These are phyloP conservation scores for Termitomyces titanicus DNA, from an alignment of 768 basidiomycete species.

Conservation along the genomic window DNA sequence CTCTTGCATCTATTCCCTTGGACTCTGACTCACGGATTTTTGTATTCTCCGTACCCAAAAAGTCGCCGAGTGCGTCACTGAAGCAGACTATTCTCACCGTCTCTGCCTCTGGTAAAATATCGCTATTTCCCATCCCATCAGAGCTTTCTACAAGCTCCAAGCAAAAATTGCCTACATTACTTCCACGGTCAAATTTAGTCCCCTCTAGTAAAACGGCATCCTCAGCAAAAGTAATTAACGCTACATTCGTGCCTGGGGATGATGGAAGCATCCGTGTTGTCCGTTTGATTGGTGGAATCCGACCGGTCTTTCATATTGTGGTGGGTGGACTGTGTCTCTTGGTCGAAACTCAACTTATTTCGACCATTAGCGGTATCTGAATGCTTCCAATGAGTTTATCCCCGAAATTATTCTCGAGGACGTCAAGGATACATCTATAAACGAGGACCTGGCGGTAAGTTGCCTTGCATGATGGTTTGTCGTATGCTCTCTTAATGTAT, in stretches of 20 bases:
- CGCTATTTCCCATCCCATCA: slow-evolving; percentile 50
- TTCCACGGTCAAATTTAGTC: slow-evolving; percentile 47
- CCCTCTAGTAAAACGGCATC: slow-evolving; percentile 35
- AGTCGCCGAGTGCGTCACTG: slow-evolving; percentile 16
- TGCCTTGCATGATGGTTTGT: background rate
- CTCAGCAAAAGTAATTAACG: slow-evolving; percentile 38
- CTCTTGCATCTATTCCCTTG: slow-evolving; percentile 57
- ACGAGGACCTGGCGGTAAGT: slow-evolving; percentile 6
- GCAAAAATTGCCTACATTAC: slow-evolving; percentile 45
- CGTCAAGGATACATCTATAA: slow-evolving; percentile 16
- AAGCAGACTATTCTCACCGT: slow-evolving; percentile 47
- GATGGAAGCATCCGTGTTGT: slow-evolving; percentile 47
- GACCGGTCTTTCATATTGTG: slow-evolving; percentile 55
- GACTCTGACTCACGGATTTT: slow-evolving; percentile 60
- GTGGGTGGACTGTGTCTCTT: slow-evolving; percentile 35
- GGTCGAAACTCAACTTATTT: slow-evolving; percentile 5
- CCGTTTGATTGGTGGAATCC: slow-evolving; percentile 50
- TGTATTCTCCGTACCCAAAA: slow-evolving; percentile 28
- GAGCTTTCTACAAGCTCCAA: slow-evolving; percentile 38
- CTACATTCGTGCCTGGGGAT: slow-evolving; percentile 39
- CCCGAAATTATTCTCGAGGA: slow-evolving; percentile 45
- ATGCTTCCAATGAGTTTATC: slow-evolving; percentile 51
- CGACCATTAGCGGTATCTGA: slow-evolving; percentile 45
- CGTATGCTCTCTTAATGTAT: background rate
- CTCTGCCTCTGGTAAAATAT: slow-evolving; percentile 56